Percentiles rank a stretch among this genome's conserved stretches.
These are phyloP conservation scores for Citrus medica DNA, from an alignment of 345 rosid genomes.

Conservation along the genomic window DNA sequence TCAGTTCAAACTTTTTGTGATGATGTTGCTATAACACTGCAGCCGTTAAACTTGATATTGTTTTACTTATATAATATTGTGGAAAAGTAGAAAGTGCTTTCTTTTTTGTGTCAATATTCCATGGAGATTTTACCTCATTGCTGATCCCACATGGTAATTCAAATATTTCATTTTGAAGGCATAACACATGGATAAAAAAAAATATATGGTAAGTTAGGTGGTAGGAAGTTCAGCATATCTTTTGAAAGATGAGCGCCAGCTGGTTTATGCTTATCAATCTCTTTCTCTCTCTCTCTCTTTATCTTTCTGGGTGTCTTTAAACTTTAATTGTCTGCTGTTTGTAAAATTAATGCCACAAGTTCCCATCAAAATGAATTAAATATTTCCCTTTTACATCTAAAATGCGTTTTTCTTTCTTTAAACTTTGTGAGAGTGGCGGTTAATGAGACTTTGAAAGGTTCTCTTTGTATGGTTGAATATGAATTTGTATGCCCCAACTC, in stretches of 20 bases:
- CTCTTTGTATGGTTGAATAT: not conserved
- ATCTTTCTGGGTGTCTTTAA: not conserved
- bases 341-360: not conserved
- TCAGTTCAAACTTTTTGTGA: not conserved
- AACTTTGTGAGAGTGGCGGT: not conserved
- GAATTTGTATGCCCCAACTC: not conserved
- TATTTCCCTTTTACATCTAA: not conserved
- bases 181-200: not conserved
- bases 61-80: not conserved
- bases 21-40: not conserved
- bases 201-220: not conserved
- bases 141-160: not conserved
- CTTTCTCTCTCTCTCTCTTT: too few species aligned
- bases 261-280: not conserved
- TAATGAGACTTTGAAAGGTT: slow-evolving; percentile 1
- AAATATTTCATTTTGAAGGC: not conserved
- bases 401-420: not conserved
- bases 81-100: not conserved
- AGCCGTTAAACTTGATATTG: not conserved
- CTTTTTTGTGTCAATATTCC: not conserved
- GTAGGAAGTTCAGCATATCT: not conserved
- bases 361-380: not conserved
- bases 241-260: not conserved
- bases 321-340: not conserved
- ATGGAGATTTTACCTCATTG: not conserved